phyloP scores from a whole-genome alignment of 2,329 filamentous ascomycete species.

The Sordariomycetes sp. region DNA sequence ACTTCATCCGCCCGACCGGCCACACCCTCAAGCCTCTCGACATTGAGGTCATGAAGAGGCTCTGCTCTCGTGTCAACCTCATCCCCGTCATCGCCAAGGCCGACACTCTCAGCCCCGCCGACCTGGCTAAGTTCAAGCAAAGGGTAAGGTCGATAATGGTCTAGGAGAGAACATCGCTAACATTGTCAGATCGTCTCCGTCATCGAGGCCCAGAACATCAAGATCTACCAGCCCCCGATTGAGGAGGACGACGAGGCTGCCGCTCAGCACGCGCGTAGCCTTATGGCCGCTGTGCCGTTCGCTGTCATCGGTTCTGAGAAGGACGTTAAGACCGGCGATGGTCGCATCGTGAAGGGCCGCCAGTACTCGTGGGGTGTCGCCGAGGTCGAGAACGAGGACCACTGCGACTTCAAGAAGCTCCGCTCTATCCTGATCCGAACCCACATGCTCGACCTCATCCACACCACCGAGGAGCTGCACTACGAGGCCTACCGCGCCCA shows the following conservation, averaged over 20 bases:
- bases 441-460: constrained; percentile 99
- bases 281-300: constrained; percentile 97
- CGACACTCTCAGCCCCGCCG: constrained; percentile 87
- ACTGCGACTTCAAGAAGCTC: constrained; percentile 99
- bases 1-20: constrained; percentile 98
- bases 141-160: constrained; percentile 51
- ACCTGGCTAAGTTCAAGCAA: constrained; percentile 90
- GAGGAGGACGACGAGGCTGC: constrained; percentile 98
- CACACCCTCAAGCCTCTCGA: constrained; percentile 98
- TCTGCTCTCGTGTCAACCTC: constrained; percentile 95
- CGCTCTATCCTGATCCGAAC: constrained; percentile 97
- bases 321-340: constrained; percentile 93
- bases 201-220: constrained; percentile 97
- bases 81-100: constrained; percentile 99
- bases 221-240: constrained; percentile 96
- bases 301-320: constrained; percentile 98
- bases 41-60: constrained; percentile 99
- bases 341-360: constrained; percentile 95
- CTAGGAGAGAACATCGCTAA: constrained; percentile 13
- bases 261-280: constrained; percentile 83
- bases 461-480: constrained; percentile 98
- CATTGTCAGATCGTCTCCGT: constrained; percentile 72
- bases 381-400: constrained; percentile 98
- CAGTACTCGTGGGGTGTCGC: constrained; percentile 99
- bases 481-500: constrained; percentile 98